Base-by-base conservation (phyloP, 1,284 basidiomycete species). In the Rhodotorula sp. region DNA sequence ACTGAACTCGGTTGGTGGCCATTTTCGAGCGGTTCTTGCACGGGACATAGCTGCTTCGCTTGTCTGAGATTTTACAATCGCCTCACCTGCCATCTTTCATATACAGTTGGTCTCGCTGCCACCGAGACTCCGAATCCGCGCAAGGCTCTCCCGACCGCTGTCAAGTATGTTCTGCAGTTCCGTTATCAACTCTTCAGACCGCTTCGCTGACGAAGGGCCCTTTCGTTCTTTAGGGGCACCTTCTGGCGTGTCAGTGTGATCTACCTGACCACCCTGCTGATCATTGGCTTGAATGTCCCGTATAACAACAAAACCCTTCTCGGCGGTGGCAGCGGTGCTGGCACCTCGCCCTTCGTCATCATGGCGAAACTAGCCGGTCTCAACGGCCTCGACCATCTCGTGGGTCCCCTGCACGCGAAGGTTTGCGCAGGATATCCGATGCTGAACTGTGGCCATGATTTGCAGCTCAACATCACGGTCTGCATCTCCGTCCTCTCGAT, bases 91-190 rank as follows among this genome's bases (percentile, higher is more conserved):
- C 37, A 42, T 42, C 37, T 17, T 29, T 54, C 12, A 14, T 15
- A 3, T 29, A 29, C 14, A 54, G 60, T 90, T 84, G 88, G 88
- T 88, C 72, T 87, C 82, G 73, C 87, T 82, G 78, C 84, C 83
- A 75, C 90, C 86, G 69, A 89, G 84, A 83, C 84, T 4, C 79
- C 79, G 37, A 42, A 42, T 42, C 10, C 37, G 37, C 37, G 37
- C 37, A 42, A 42, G 8, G 37, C 37, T 12, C 37, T 42, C 37
- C 37, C 37, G 14, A 42, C 37, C 37, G 37, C 37, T 42, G 37
- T 42, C 37, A 42, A 42, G 37, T 42, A 42, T 42, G 37, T 42
- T 12, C 37, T 42, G 37, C 10, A 42, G 37, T 42, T 12, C 37
- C 37, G 37, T 42, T 42, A 42, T 12, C 37, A 12, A 10, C 37